These are phyloP conservation scores for Ceratobasidium papillatum DNA, from an alignment of 1,284 basidiomycete genomes.

Conservation along the genomic window DNA sequence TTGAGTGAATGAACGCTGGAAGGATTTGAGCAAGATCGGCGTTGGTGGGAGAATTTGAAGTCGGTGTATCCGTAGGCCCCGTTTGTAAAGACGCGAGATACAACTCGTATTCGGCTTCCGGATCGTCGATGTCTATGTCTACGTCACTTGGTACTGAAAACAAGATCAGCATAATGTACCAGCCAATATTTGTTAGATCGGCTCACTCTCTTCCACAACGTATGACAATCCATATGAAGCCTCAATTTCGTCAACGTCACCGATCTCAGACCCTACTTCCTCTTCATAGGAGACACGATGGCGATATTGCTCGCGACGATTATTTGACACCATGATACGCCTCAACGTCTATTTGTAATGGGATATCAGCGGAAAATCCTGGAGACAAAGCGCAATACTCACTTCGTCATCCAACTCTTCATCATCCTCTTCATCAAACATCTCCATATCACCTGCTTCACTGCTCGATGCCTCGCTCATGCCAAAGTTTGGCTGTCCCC, in stretches of 20 bases:
- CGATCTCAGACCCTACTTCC: conserved; percentile 34
- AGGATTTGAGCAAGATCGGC: conserved; percentile 31
- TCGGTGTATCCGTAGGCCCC: not conserved
- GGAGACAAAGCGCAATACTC: not conserved
- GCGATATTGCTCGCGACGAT: conserved; percentile 23
- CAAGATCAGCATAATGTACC: not conserved
- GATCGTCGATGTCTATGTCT: conserved; percentile 24
- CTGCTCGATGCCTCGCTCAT: conserved; percentile 38
- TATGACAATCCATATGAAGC: conserved; percentile 18
- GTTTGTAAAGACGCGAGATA: conserved; percentile 12
- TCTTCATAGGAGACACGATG: conserved; percentile 36
- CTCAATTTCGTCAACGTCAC: conserved; percentile 33
- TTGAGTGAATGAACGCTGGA: conserved; percentile 25
- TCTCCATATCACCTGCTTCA: conserved; percentile 32
- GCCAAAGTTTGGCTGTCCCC: conserved; percentile 24
- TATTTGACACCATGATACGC: conserved; percentile 35
- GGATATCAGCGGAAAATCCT: not conserved
- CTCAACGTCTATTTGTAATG: conserved; percentile 1
- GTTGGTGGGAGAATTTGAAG: not conserved
- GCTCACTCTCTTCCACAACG: conserved; percentile 18
- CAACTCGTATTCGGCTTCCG: conserved; percentile 30
- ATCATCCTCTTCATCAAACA: conserved; percentile 34
- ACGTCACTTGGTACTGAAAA: conserved; percentile 25
- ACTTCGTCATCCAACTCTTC: conserved; percentile 35
- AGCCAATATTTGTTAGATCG: no score